Evolutionary conservation across 2,329 filamentous ascomycete genomes (phyloP), one percentile per base, ranked within the genome.

Genomic region (Fusarium anthophilum): DNA sequence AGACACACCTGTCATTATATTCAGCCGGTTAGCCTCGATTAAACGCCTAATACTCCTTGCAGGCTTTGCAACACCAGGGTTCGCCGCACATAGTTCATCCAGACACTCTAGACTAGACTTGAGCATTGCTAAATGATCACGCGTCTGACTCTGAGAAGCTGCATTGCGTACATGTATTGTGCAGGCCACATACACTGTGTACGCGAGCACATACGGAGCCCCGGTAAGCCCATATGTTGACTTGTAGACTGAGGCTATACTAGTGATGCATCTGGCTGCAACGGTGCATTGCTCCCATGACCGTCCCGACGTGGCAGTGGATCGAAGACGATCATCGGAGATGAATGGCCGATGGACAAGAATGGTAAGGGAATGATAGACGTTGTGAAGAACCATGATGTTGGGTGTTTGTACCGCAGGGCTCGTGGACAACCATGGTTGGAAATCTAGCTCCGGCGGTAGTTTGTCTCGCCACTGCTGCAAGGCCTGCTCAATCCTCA

Each of bases 101-200:
- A 68, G 8, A 9, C 66, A 62, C 10, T 62, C 35, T 10, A 68
- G 8, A 11, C 63, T 68, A 4, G 30, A 47, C 26, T 24, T 68
- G 2, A 68, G 26, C 13, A 68, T 26, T 7, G 18, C 1, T 4
- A 48, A 22, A 37, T 68, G 30, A 4, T 68, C 66, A 12, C 39
- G 30, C 2, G 32, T 17, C 8, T 68, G 47, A 2, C 28, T 26
- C 12, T 62, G 47, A 0, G 63, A 68, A 43, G 63, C 66, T 8
- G 63, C 63, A 6, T 68, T 68, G 0, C 63, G 63, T 12, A 68
- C 66, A 4, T 68, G 66, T 8, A 68, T 68, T 4, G 66, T 68
- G 6, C 66, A 68, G 1, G 66, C 63, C 7, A 68, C 66, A 6
- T 68, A 68, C 3, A 68, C 55, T 2, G 66, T 38, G 17, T 68